Base-by-base conservation (phyloP, 73 alveolate genomes). In the Breviolum minutum region DNA sequence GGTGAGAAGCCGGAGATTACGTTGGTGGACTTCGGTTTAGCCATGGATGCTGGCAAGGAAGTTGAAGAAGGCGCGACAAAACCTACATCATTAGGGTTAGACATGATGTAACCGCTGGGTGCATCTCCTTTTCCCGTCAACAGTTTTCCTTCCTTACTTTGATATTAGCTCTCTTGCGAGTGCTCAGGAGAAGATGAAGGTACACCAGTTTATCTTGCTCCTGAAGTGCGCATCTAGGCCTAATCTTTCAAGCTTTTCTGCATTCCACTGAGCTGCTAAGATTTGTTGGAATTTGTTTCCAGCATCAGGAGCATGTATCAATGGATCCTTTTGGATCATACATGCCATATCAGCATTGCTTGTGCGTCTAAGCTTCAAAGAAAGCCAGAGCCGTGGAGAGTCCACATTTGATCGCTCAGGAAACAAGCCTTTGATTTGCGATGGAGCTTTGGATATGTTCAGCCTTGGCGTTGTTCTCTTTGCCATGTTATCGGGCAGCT, bases 21-120 rank as follows among this genome's bases (percentile, higher is more conserved):
- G 30, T 32, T 92, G 88, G 97, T 92, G 90, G 97, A 92, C 32
- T 92, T 92, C 61, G 97, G 97, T 8, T 27, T 92, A 29, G 97
- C 97, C 76, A 60, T 77, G 54, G 90, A 79, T 16, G 88, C 61
- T 29, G 97, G 97, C 61, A 62, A 79, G 22, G 70, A 69, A 63
- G 64, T 92, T 2, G 90, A 92, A 20, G 97, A 80, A 69, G 96
- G 96, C 87, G 26, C 6, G 20, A 19, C 63, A 24, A 40, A 7
- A 77, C 26, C 63, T 14, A 8, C 54, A 24, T 69, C 22, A 60
- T 13, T 17, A 22, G 80, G 80, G 22, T 22, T 70, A 8, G 11
- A 70, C 54, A 40, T 40, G 54, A 40, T 40, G 54, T 40, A 40
- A 40, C 54, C 54, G 0, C 54, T 40, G 54, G 54, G 54, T 40